Evolutionary conservation across 345 rosid genomes (phyloP), one percentile per base, ranked within the genome.

Genomic region (Lumnitzera littorea): DNA sequence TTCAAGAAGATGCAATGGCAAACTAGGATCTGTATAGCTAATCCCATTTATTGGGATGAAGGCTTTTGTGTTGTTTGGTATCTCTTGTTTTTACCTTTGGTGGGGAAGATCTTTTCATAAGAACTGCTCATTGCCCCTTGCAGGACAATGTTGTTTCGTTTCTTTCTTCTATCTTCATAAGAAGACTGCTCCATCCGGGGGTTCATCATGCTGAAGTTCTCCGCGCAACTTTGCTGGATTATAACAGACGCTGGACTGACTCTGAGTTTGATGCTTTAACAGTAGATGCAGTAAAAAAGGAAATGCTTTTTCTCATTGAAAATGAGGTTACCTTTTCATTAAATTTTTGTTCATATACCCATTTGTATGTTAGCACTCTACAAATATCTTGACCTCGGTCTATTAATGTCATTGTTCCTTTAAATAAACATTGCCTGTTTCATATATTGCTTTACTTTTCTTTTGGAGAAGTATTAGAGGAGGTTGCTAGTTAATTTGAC

Each of bases 181-280:
- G 82, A 46, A 83, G 95, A 74, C 80, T 94, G 75, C 87, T 90
- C 65, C 85, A 76, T 60, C 96, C 95, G 56, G 99, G 99, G 57
- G 75, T 90, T 76, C 73, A 68, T 75, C 82, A 83, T 67, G 77
- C 64, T 67, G 59, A 49, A 51, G 77, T 82, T 69, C 70, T 94
- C 55, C 91, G 85, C 51, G 75, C 78, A 64, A 81, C 95, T 50
- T 79, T 94, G 63, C 70, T 81, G 72, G 92, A 88, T 71, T 83
- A 90, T 70, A 79, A 84, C 66, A 86, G 72, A 76, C 87, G 79
- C 61, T 86, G 86, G 88, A 80, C 83, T 66, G 91, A 86, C 65
- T 66, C 87, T 56, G 99, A 94, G 78, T 88, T 90, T 72, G 87
- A 73, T 68, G 81, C 88, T 50, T 71, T 90, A 70, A 87, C 86